Evolutionary conservation across 768 basidiomycete species (phyloP).

Genomic region (Trametes punicea): DNA sequence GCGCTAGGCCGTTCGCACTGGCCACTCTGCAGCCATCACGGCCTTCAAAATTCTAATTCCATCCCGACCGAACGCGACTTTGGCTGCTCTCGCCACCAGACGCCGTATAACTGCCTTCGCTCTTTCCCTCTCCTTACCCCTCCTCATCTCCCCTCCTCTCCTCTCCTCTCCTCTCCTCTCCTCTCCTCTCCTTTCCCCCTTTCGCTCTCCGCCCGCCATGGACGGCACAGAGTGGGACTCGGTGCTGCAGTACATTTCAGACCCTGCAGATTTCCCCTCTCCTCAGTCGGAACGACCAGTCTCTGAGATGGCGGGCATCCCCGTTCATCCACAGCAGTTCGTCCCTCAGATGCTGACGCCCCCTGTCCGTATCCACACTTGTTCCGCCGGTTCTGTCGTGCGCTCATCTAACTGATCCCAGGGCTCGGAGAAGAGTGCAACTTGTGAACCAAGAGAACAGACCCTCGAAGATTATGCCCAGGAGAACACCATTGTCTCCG

Average conservation of each 20-base stretch:
- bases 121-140: not conserved
- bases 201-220: constrained; percentile 9
- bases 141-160: not conserved
- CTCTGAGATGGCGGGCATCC: constrained; percentile 16
- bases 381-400: not conserved
- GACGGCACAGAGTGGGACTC: constrained; percentile 26
- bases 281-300: constrained; percentile 17
- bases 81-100: not conserved
- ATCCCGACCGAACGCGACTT: too few relatives aligned
- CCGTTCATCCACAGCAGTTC: not conserved
- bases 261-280: constrained; percentile 16
- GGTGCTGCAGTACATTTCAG: constrained; percentile 27
- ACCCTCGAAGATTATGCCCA: not conserved
- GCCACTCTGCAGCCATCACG: too few relatives aligned
- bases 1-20: too few relatives aligned
- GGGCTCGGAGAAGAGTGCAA: constrained; percentile 17
- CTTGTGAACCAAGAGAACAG: constrained; percentile 11
- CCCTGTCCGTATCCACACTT: constrained; percentile 18
- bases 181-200: not conserved
- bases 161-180: not conserved
- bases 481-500: constrained; percentile 51
- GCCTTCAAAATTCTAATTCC: too few relatives aligned
- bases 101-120: not conserved
- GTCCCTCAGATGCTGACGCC: constrained; percentile 23
- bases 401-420: not conserved